Conservation (phyloP, 352 stramenopile species). For the Globisporangium orthogonon region DNA sequence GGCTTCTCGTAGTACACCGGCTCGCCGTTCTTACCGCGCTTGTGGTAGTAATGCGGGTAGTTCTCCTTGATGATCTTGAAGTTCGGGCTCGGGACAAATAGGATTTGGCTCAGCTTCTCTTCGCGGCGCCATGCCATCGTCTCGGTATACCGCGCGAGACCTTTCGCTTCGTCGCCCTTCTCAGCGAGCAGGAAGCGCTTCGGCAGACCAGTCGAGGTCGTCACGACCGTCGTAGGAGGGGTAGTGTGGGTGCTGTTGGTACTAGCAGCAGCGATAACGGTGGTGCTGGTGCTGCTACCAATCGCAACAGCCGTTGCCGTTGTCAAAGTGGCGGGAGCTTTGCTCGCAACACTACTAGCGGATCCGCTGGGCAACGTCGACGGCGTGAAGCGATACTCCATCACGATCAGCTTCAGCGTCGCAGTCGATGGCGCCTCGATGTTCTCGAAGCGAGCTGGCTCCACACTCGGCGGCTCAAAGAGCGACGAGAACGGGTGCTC, state of each 20-base stretch:
- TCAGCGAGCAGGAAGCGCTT: conserved; percentile 68
- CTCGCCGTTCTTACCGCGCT: conserved; percentile 68
- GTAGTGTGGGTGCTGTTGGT: neutral
- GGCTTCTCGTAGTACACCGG: conserved; percentile 87
- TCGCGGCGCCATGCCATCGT: conserved; percentile 77
- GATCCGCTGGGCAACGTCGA: neutral
- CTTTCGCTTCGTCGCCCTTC: conserved; percentile 68
- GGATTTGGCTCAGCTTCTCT: conserved; percentile 75
- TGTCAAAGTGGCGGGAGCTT: neutral
- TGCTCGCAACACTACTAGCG: neutral
- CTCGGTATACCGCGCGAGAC: conserved; percentile 55
- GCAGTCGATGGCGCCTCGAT: conserved; percentile 10
- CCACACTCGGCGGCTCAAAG: conserved; percentile 33
- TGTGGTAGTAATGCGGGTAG: conserved; percentile 90
- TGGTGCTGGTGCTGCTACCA: conserved; percentile 1
- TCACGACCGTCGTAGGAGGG: conserved; percentile 13
- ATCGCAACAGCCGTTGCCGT: neutral
- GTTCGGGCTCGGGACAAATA: conserved; percentile 51
- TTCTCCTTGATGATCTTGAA: conserved; percentile 89
- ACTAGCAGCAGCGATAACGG: neutral
- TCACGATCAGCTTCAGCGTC: conserved; percentile 70
- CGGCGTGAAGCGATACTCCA: conserved; percentile 60
- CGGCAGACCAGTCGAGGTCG: conserved; percentile 24
- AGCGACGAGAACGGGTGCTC: conserved; percentile 66
- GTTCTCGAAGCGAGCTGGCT: conserved; percentile 9